A percentile compares a stretch with the other conserved stretches of the same genome.
Conservation (phyloP, 2,329 filamentous ascomycete genomes). For the Rugonectria rugulosa region DNA sequence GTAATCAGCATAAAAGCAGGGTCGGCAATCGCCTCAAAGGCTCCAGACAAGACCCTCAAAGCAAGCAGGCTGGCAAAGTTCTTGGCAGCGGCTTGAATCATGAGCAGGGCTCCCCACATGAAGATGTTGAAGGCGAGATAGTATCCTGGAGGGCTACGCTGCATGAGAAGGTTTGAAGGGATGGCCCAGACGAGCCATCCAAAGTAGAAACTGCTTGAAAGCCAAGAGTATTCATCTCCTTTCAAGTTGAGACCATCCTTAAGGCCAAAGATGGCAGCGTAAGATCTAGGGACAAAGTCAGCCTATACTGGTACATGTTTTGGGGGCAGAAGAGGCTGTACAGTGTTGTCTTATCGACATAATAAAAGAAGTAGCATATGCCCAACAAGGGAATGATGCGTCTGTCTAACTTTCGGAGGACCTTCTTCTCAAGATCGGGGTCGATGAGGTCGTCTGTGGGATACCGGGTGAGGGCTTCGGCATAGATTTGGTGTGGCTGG, state of each 20-base stretch:
- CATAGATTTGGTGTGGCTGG: slow-evolving; percentile 40
- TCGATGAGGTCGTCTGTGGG: slow-evolving; percentile 49
- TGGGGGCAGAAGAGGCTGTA: slow-evolving; percentile 4
- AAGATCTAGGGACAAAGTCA: slow-evolving; percentile 47
- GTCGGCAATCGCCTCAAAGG: slow-evolving; percentile 64
- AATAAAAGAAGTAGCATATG: slow-evolving; percentile 53
- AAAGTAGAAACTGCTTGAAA: slow-evolving; percentile 48
- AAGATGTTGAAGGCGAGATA: slow-evolving; percentile 59
- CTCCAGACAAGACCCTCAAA: slow-evolving; percentile 67
- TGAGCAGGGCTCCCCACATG: slow-evolving; percentile 58
- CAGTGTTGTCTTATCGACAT: slow-evolving; percentile 59
- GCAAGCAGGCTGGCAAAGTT: slow-evolving; percentile 64
- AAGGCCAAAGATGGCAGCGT: slow-evolving; percentile 72
- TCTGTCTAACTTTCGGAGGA: slow-evolving; percentile 48
- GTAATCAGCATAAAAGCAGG: slow-evolving; percentile 68
- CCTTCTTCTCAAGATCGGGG: slow-evolving; percentile 40
- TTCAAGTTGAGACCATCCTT: slow-evolving; percentile 63
- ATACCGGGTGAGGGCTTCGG: slow-evolving; percentile 46
- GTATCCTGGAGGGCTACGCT: slow-evolving; percentile 44
- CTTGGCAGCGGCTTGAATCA: slow-evolving; percentile 60
- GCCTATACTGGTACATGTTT: neutral
- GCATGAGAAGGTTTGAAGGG: slow-evolving; percentile 43
- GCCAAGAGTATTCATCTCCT: slow-evolving; percentile 63
- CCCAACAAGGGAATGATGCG: slow-evolving; percentile 48
- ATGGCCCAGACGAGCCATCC: slow-evolving; percentile 49